These are phyloP conservation scores for Castanea sativa DNA, from an alignment of 306 rosid species.

Conservation along the genomic window DNA sequence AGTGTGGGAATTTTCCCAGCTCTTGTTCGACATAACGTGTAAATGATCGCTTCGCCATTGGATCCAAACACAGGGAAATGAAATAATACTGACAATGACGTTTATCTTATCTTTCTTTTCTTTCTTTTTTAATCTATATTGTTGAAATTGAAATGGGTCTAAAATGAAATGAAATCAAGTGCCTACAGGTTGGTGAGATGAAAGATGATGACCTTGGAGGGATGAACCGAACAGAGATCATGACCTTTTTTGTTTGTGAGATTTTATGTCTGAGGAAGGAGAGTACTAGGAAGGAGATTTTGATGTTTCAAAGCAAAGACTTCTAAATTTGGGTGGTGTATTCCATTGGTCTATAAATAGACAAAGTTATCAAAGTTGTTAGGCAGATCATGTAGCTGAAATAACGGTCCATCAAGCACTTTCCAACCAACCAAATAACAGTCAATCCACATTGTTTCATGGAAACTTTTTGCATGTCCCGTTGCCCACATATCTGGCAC, in stretches of 20 bases:
- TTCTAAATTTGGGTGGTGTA: conserved; percentile 45
- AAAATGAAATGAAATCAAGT: background rate
- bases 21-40: conserved; percentile 51
- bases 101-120: background rate
- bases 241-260: conserved; percentile 31
- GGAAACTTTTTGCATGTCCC: background rate
- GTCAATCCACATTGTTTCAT: background rate
- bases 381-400: conserved; percentile 46
- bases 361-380: conserved; percentile 21
- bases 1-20: conserved; percentile 65
- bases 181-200: conserved; percentile 31
- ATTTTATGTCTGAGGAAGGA: conserved; percentile 6
- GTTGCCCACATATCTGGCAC: too few species aligned
- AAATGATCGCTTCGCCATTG: conserved; percentile 51
- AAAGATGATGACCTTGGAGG: conserved; percentile 70
- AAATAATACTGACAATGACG: background rate
- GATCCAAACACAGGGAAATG: conserved; percentile 6
- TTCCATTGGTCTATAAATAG: conserved; percentile 45
- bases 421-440: background rate
- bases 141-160: conserved; percentile 7
- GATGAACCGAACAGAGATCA: conserved; percentile 42
- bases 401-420: conserved; percentile 61
- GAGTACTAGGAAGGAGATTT: conserved; percentile 5
- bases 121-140: background rate
- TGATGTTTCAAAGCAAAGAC: conserved; percentile 21